These are phyloP conservation scores for Penicillium sp. DNA, from an alignment of 2,329 filamentous ascomycete genomes.

Conservation along the genomic window DNA sequence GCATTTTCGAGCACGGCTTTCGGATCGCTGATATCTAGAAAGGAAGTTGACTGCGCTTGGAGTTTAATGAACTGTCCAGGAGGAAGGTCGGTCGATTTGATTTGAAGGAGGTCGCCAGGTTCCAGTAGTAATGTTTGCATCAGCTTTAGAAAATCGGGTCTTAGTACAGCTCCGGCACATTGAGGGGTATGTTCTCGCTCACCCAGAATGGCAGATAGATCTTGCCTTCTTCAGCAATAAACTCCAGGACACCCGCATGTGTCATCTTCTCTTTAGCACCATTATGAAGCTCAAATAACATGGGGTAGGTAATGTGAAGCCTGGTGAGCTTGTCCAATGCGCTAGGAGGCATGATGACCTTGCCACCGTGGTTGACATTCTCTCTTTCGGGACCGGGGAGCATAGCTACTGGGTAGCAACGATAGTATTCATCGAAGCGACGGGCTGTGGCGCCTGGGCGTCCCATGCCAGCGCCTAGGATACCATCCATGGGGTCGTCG, in stretches of 20 bases:
- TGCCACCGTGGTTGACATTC: conserved; percentile 91
- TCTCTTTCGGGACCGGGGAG: conserved; percentile 83
- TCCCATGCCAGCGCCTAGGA: conserved; percentile 54
- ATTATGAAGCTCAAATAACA: conserved; percentile 94
- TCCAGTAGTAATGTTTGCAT: conserved; percentile 90
- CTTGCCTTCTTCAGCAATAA: conserved; percentile 94
- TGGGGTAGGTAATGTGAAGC: conserved; percentile 93
- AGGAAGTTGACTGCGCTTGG: conserved; percentile 86
- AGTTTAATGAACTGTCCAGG: conserved; percentile 92
- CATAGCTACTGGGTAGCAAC: conserved; percentile 95
- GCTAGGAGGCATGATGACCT: conserved; percentile 94
- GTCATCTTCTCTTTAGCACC: conserved; percentile 74
- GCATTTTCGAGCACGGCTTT: conserved; percentile 96
- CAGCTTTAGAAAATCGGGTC: conserved; percentile 54
- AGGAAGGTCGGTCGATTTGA: conserved; percentile 89
- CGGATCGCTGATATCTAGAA: conserved; percentile 94
- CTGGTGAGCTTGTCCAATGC: conserved; percentile 95
- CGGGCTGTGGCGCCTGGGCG: conserved; percentile 53
- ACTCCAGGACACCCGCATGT: conserved; percentile 93
- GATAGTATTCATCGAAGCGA: conserved; percentile 97
- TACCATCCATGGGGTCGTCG: conserved; percentile 51
- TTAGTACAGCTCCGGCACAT: conserved; percentile 11
- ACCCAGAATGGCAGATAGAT: conserved; percentile 96
- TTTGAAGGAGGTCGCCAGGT: conserved; percentile 88
- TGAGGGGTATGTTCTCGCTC: conserved; percentile 26